These are phyloP conservation scores for Pichia sp. DNA, from an alignment of 1,139 yeast genomes.

Conservation along the genomic window DNA sequence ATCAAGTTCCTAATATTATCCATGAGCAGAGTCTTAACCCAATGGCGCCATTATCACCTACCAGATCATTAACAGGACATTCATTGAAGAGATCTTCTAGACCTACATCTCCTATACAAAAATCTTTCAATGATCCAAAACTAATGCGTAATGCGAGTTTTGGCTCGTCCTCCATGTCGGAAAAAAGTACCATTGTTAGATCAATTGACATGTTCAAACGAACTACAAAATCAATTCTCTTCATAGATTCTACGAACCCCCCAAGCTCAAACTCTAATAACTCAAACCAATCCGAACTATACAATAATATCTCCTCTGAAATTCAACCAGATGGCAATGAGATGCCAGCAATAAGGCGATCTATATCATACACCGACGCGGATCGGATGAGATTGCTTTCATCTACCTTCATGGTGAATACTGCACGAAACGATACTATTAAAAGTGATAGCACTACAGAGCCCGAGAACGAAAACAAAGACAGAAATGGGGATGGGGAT, in stretches of 20 bases:
- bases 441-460: neutral
- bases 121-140: neutral
- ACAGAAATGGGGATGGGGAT: neutral
- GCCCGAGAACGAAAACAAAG: neutral
- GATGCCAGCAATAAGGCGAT: conserved; percentile 3
- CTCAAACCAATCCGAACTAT: neutral
- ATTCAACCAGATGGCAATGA: neutral
- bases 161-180: conserved; percentile 12
- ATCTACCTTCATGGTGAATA: neutral
- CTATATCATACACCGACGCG: conserved; percentile 10
- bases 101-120: conserved; percentile 1
- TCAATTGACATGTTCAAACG: conserved; percentile 18
- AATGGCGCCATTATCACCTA: too few species aligned
- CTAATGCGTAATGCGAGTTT: conserved; percentile 6
- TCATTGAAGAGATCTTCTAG: too few species aligned
- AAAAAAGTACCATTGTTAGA: conserved; percentile 16
- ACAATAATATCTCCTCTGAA: too few species aligned
- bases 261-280: neutral
- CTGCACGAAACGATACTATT: neutral
- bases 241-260: conserved; percentile 14
- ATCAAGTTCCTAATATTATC: too few species aligned
- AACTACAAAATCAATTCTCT: conserved; percentile 21
- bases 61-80: too few species aligned
- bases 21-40: neutral
- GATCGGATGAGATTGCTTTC: conserved; percentile 7